A percentile compares a stretch with the other conserved stretches of the same genome.
phyloP scores from a whole-genome alignment of 2,329 filamentous ascomycete genomes.

The Plenodomus biglobosus region DNA sequence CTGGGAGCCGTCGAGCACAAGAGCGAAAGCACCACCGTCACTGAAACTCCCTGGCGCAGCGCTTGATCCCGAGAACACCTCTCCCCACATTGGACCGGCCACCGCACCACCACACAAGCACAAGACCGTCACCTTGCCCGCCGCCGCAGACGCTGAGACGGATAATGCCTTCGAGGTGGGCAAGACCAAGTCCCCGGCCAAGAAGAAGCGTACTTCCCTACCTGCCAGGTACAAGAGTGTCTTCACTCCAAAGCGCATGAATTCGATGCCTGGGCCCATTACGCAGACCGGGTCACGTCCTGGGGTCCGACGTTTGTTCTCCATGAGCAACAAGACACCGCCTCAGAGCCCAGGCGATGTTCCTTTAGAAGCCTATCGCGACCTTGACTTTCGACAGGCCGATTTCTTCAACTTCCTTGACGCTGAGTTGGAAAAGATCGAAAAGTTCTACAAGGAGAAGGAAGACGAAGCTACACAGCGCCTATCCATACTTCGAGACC shows the following conservation, averaged over 20 bases:
- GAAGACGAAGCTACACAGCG: constrained; percentile 80
- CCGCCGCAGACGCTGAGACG: constrained; percentile 13
- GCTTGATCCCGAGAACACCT: constrained; percentile 47
- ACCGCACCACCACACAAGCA: constrained; percentile 13
- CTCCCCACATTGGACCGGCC: constrained; percentile 20
- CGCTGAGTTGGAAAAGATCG: constrained; percentile 83
- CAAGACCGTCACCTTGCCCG: constrained; percentile 24
- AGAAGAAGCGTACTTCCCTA: constrained; percentile 30
- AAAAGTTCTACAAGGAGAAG: constrained; percentile 83
- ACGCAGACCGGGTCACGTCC: constrained; percentile 35
- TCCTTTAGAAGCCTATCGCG: constrained; percentile 59
- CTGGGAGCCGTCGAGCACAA: constrained; percentile 11
- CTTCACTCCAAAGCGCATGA: constrained; percentile 47
- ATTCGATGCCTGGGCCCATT: constrained; percentile 40
- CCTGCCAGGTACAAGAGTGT: constrained; percentile 39
- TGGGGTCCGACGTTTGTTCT: constrained; percentile 47
- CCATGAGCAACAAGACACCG: constrained; percentile 43
- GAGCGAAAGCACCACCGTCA: constrained; percentile 48
- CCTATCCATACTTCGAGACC: constrained; percentile 70
- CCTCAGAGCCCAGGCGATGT: constrained; percentile 49
- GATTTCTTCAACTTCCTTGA: constrained; percentile 89
- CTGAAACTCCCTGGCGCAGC: constrained; percentile 66
- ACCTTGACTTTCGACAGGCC: constrained; percentile 72
- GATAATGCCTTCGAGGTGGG: constrained; percentile 51
- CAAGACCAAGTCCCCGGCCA: constrained; percentile 40